phyloP scores from a whole-genome alignment of 495 filamentous ascomycete genomes.

The Copromyces sp. region DNA sequence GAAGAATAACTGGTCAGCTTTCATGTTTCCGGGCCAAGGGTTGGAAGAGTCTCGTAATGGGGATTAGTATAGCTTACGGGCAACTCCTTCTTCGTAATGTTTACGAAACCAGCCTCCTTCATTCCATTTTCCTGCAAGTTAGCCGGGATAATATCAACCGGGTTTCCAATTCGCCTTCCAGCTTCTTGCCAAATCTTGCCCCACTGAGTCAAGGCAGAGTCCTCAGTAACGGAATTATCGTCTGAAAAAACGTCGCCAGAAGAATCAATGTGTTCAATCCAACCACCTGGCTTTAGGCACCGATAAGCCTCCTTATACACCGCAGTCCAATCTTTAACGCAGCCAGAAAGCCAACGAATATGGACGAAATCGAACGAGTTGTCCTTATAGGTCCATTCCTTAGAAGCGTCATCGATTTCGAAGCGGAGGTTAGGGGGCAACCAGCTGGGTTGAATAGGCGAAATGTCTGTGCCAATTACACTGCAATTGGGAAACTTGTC shows the following conservation, averaged over 20 bases:
- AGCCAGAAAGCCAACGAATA: conserved; percentile 41
- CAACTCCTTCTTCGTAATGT: neutral
- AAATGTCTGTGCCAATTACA: conserved; percentile 52
- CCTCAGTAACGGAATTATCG: neutral
- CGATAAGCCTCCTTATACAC: conserved; percentile 24
- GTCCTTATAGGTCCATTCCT: conserved; percentile 34
- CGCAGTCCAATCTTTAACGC: conserved; percentile 40
- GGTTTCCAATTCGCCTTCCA: conserved; percentile 13
- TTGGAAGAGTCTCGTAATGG: neutral
- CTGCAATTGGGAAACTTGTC: conserved; percentile 40
- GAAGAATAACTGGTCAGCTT: neutral
- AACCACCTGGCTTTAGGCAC: conserved; percentile 29
- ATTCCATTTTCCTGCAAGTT: conserved; percentile 11
- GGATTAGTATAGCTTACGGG: neutral
- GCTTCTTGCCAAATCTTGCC: conserved; percentile 14
- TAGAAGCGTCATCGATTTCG: conserved; percentile 41
- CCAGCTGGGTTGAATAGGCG: conserved; percentile 41
- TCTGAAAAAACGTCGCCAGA: neutral
- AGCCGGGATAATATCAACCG: conserved; percentile 11
- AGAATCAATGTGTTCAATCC: conserved; percentile 9
- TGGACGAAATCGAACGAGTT: conserved; percentile 46
- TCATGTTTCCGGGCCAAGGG: neutral
- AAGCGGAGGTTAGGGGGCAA: conserved; percentile 38
- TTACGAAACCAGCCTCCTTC: conserved; percentile 16
- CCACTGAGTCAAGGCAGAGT: conserved; percentile 11